phyloP scores from a whole-genome alignment of 208 protist genomes.

The Trypanosoma melophagium region DNA sequence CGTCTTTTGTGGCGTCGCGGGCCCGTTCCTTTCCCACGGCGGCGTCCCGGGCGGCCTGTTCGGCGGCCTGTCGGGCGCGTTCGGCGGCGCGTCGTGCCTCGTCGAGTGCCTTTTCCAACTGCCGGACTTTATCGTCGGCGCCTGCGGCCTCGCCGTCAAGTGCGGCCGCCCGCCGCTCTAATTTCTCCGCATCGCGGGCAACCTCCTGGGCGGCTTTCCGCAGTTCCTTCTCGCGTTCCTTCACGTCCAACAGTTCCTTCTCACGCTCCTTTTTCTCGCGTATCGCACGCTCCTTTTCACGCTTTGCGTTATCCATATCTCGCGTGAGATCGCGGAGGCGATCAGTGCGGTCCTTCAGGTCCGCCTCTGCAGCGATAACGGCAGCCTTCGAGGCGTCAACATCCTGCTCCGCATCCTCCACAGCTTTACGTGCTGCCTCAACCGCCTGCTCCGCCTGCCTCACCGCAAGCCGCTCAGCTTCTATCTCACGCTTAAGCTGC shows the following conservation, averaged over 20 bases:
- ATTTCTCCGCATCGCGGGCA: conserved; percentile 71
- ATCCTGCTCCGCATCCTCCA: conserved; percentile 57
- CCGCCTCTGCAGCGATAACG: conserved; percentile 64
- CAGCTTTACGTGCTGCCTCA: conserved; percentile 49
- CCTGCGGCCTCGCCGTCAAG: conserved; percentile 59
- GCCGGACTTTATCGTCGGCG: conserved; percentile 86
- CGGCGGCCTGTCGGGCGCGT: conserved; percentile 61
- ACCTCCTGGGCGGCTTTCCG: conserved; percentile 76
- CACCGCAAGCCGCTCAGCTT: conserved; percentile 73
- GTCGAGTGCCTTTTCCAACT: conserved; percentile 83
- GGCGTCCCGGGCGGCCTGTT: conserved; percentile 70
- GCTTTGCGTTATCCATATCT: conserved; percentile 80
- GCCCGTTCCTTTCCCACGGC: conserved; percentile 62
- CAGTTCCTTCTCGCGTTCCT: conserved; percentile 75
- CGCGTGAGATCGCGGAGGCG: conserved; percentile 77
- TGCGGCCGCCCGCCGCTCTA: conserved; percentile 63
- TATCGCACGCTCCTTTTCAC: conserved; percentile 71
- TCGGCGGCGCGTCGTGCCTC: conserved; percentile 79
- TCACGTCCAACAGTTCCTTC: conserved; percentile 55
- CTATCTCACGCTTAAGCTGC: conserved; percentile 80
- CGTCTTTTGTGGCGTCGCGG: conserved; percentile 66
- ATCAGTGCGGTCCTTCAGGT: conserved; percentile 77
- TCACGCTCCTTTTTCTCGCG: conserved; percentile 86
- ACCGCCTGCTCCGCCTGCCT: conserved; percentile 59
- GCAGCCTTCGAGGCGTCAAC: conserved; percentile 58